These are phyloP conservation scores for Daucus carota DNA, from an alignment of 129 eudicot species.

Conservation along the genomic window DH1_v3.0 NC_030383.2:58891001-58891500, in stretches of 20 bases:
- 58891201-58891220: too few species aligned
- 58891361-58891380: background rate
- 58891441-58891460: background rate
- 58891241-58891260: too few species aligned
- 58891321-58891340: too few species aligned
- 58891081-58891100: background rate
- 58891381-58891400: background rate
- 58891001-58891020: background rate
- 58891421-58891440: background rate
- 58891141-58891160: background rate
- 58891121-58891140: background rate
- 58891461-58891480: background rate
- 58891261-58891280: too few species aligned
- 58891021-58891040: constrained; percentile 2
- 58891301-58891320: too few species aligned
- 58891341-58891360: too few species aligned
- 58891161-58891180: background rate
- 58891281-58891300: too few species aligned
- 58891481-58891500: background rate
- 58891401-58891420: background rate
- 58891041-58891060: background rate
- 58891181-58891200: background rate
- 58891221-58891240: too few species aligned
- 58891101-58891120: background rate
- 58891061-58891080: background rate